Evolutionary conservation across 768 basidiomycete genomes (phyloP), one percentile per base, ranked within the genome.

Genomic region (Cystofilobasidium bisporidii): DNA sequence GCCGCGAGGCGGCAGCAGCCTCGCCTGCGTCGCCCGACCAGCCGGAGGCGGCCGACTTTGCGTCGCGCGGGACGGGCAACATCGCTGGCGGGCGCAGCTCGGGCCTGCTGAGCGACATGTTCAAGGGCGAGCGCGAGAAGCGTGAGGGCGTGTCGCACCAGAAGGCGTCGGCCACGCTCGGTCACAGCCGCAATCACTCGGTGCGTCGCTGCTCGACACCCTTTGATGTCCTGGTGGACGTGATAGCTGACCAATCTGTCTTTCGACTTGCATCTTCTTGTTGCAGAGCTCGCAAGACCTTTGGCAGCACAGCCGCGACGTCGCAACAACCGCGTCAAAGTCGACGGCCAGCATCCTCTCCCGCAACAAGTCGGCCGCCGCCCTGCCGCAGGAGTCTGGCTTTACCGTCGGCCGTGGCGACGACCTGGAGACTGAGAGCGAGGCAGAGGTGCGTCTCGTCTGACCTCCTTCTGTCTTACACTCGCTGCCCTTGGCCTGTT

Each of bases 61-160:
- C 26, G 63, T 20, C 15, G 36, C 17, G 14, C 24, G 38, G 32
- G 41, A 32, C 50, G 67, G 15, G 47, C 20, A 48, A 48, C 47
- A 64, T 65, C 56, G 63, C 57, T 11, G 68, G 63, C 45, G 63
- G 68, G 4, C 59, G 63, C 24, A 65, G 67, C 26, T 68, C 67
- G 22, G 68, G 68, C 1, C n/a, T 69, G 48, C 26, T 69, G 68
- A 69, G 68, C 32, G 68, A 69, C 53, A 69, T 69, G 68, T 69
- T 69, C 38, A 64, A 43, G 61, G 48, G 14, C 22, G 68, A 69
- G 63, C 45, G 68, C 45, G 68, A 69, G 50, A 69, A 64, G 57
- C 28, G 63, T 17, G 68, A 69, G 63, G 33, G 48, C 22, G 61
- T 62, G 33, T 36, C 22, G 20, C n/a, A 45, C n/a, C 28, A 9